These are phyloP conservation scores for Serendipita sp. DNA, from an alignment of 768 basidiomycete species.

Conservation along the genomic window DNA sequence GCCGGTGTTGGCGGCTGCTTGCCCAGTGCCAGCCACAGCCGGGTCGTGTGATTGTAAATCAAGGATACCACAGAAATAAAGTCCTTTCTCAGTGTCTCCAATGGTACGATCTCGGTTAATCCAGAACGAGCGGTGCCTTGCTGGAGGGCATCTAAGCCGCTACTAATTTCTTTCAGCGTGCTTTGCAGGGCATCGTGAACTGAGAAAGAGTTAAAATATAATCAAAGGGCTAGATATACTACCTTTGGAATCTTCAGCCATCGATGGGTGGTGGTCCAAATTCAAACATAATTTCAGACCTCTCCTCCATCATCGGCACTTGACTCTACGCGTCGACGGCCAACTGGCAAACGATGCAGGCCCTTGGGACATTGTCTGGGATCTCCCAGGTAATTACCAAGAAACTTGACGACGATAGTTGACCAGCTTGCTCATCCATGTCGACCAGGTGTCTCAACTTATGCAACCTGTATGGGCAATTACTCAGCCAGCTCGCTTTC, in stretches of 20 bases:
- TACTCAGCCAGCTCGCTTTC: not conserved
- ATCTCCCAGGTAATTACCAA: not conserved
- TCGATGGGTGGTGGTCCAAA: not conserved
- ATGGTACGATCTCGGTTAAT: conserved; percentile 16
- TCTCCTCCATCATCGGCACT: not conserved
- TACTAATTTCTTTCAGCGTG: not conserved
- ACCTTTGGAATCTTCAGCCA: not conserved
- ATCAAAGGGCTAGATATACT: not conserved
- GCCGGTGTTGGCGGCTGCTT: conserved; percentile 32
- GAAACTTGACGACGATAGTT: not conserved
- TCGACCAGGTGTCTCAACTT: not conserved
- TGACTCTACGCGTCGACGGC: not conserved
- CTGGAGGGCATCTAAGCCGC: conserved; percentile 3
- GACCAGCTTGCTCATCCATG: not conserved
- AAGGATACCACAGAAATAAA: conserved; percentile 41
- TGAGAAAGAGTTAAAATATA: not conserved
- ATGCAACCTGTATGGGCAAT: not conserved
- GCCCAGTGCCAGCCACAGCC: conserved; percentile 46
- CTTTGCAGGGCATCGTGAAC: not conserved
- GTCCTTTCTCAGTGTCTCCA: conserved; percentile 36
- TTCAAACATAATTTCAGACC: not conserved
- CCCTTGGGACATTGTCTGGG: not conserved
- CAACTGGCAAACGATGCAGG: not conserved
- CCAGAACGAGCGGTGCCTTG: not conserved
- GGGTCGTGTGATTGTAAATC: conserved; percentile 41